These are phyloP conservation scores for Inga laurina DNA, from an alignment of 306 rosid species.

Conservation along the genomic window DNA sequence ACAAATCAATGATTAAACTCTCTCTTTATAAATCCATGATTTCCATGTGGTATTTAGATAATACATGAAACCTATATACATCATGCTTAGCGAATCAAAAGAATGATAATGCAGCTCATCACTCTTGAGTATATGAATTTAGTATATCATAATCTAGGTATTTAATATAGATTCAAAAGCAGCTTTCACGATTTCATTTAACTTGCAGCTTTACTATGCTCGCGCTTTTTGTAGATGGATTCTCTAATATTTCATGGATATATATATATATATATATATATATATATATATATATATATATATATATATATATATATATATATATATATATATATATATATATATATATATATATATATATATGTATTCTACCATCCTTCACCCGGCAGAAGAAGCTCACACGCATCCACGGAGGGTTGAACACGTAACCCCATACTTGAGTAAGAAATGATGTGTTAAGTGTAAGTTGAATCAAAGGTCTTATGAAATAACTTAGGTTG, in stretches of 20 bases:
- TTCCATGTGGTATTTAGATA: neutral
- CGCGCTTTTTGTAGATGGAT: neutral
- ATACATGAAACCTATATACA: neutral
- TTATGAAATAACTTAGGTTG: too few relatives aligned
- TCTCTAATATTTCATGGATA: neutral
- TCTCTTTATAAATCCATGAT: constrained; percentile 10
- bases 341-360: too few relatives aligned
- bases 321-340: too few relatives aligned
- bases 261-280: too few relatives aligned
- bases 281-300: too few relatives aligned
- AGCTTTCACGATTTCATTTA: neutral
- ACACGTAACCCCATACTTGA: too few relatives aligned
- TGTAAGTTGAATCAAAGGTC: too few relatives aligned
- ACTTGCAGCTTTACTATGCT: neutral
- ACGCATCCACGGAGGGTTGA: too few relatives aligned
- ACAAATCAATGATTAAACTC: neutral
- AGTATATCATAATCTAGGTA: neutral
- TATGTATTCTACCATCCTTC: too few relatives aligned
- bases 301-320: too few relatives aligned
- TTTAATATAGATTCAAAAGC: constrained; percentile 1
- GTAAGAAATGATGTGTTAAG: too few relatives aligned
- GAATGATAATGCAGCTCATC: neutral
- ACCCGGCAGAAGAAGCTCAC: too few relatives aligned
- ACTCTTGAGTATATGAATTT: neutral
- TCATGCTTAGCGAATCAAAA: neutral